Conservation (phyloP, 495 filamentous ascomycete genomes). For the Penicillium herquei region DNA sequence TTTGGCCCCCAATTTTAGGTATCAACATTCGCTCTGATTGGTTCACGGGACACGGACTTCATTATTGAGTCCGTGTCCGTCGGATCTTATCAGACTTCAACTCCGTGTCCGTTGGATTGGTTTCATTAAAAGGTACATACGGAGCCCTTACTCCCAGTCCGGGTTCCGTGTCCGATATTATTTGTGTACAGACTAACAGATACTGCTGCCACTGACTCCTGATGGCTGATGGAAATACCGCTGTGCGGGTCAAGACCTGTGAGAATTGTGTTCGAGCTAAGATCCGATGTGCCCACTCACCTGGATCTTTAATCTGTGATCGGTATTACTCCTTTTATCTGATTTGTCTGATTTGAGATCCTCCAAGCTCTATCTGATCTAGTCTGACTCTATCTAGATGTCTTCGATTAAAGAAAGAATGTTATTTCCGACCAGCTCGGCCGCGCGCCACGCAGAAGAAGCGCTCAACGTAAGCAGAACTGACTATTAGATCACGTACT, state of each 20-base stretch:
- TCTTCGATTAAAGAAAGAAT: conserved; percentile 19
- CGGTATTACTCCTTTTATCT: conserved; percentile 2
- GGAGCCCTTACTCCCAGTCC: conserved; percentile 2
- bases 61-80: background rate
- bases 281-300: conserved; percentile 15
- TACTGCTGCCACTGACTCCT: background rate
- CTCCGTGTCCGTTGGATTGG: conserved; percentile 13
- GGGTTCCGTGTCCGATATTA: background rate
- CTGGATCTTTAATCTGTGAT: conserved; percentile 11
- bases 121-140: conserved; percentile 1
- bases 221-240: background rate
- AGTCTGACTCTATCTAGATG: conserved; percentile 11
- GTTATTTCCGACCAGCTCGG: conserved; percentile 18
- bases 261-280: conserved; percentile 20
- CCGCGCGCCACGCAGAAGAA: conserved; percentile 13
- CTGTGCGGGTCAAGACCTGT: conserved; percentile 13
- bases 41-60: background rate
- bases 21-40: background rate
- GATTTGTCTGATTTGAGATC: background rate
- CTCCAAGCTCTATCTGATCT: background rate
- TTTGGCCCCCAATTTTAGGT: background rate
- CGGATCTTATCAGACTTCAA: background rate
- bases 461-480: conserved; percentile 11
- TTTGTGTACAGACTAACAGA: background rate
- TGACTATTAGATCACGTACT: background rate